Evolutionary conservation across 352 stramenopile genomes (phyloP), one percentile per base, ranked within the genome.

Genomic region (Phytophthora cactorum): DNA sequence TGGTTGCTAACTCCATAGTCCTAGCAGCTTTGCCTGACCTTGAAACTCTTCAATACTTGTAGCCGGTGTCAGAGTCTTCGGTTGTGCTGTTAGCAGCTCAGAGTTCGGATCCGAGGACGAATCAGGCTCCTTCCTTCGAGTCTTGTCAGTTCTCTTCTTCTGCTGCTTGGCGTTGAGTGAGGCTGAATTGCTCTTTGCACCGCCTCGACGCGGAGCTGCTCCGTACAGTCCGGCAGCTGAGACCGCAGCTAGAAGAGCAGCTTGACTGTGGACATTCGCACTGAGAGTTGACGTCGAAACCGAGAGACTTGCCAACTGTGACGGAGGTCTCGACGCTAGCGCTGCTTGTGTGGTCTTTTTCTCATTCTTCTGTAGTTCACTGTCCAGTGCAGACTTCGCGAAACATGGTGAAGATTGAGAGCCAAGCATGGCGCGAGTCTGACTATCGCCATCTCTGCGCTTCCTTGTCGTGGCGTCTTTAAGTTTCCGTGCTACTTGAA

Each of bases 401-500:
- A 75, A 62, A 25, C 57, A 62, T 3, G 68, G 68, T 14, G 52
- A 69, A 11, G 68, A 72, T 31, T 75, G 63, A 25, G 68, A 72
- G 6, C 49, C 58, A 9, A 65, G 27, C 56, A 65, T 64, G n/a
- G 10, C 4, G 14, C 43, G 17, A 46, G 29, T 29, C 74, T 82
- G 5, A 45, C 3, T 44, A 14, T 53, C 44, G 17, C 44, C 31
- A 10, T 54, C 51, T 9, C 57, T 66, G 38, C 81, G 52, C 5
- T 68, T 75, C 32, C 56, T 25, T 0, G 32, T 59, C 0, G 63
- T 17, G 15, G 14, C 32, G 5, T 78, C 70, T 51, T 81, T 87
- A 8, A 89, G 61, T 41, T 83, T 89, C n/a, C 72, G 74, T n/a
- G 78, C 67, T 5, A 68, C 81, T 3, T 77, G 68, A 22, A 61